Base-by-base conservation (phyloP, 2,329 filamentous ascomycete species). In the Scedosporium aurantiacum region DNA sequence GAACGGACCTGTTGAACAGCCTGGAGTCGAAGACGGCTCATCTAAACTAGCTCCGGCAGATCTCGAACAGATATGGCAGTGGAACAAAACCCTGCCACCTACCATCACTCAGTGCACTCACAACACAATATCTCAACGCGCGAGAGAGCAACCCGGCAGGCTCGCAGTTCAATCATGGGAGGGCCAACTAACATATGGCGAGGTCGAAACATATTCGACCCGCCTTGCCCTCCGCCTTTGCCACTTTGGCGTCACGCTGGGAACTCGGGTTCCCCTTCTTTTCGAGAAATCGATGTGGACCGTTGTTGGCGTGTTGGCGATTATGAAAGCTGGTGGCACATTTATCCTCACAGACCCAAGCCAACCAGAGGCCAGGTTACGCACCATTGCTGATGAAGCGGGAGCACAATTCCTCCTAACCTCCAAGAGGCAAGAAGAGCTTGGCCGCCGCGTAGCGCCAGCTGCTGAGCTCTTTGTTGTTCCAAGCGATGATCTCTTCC, bases 91-190 rank as follows among this genome's bases (percentile, higher is more conserved):
- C 1, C 66, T 79, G 2, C 75, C 77, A 1, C 70, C 73, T 0
- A 71, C 71, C 2, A 67, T 80, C 21, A 66, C 73, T 18, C 69
- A 67, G 55, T 78, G 76, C 63, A 78, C 79, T 70, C 79, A 81
- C 63, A 75, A 79, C 50, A 67, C 80, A 61, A 74, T 82, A 61
- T 69, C 71, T 8, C 70, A 75, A 12, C 72, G 73, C 58, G 74
- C 74, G 12, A 64, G 63, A 12, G 63, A 65, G 25, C 70, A 73
- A 2, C 77, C 78, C 1, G 65, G 71, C n/a, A 70, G 71, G 23
- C 64, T 72, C 4, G 79, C 79, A 27, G 72, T 81, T n/a, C 68
- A 76, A 61, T 79, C 79, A 0, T 81, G 78, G 78, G 79, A 81
- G 62, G 78, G 79, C 40, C 67, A 67, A 60, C 72, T 79, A 60